Percentiles rank a stretch among this genome's conserved stretches.
phyloP scores from a whole-genome alignment of 2,329 filamentous ascomycete genomes.

The Monosporascus sp. region DNA sequence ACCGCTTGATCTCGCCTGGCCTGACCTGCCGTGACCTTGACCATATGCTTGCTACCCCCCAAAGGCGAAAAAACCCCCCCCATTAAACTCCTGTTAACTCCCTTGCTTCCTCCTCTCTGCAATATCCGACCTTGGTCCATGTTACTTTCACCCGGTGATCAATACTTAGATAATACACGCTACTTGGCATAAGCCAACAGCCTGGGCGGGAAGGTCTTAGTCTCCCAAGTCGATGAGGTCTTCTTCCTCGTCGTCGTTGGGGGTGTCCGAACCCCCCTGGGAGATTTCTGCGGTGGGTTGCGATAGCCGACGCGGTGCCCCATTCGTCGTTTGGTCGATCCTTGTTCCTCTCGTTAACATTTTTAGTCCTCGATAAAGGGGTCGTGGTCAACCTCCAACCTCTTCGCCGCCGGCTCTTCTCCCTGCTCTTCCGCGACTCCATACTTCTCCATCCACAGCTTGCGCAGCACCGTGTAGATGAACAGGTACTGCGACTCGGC shows the following conservation, averaged over 20 bases:
- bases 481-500: constrained; percentile 79
- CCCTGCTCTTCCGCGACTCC: constrained; percentile 30
- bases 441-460: constrained; percentile 67
- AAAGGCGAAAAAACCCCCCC: no score
- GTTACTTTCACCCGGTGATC: background rate
- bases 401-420: constrained; percentile 44
- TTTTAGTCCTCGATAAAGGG: constrained; percentile 32
- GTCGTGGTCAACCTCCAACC: constrained; percentile 44
- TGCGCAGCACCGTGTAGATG: constrained; percentile 79
- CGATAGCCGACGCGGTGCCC: background rate
- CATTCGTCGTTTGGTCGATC: background rate
- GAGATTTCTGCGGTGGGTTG: background rate
- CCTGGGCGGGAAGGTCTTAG: background rate
- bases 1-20: no score
- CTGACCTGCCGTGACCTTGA: no score
- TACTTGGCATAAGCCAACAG: background rate
- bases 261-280: background rate
- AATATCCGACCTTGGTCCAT: background rate
- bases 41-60: no score
- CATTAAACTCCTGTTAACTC: no score
- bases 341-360: constrained; percentile 10
- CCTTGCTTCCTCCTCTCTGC: no score
- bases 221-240: background rate
- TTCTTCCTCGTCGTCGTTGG: background rate
- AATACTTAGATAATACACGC: no score